Evolutionary conservation across 371 early-diverging fungal species (phyloP), one percentile per base, ranked within the genome.

Genomic region (Batrachochytrium dendrobatidis): DNA sequence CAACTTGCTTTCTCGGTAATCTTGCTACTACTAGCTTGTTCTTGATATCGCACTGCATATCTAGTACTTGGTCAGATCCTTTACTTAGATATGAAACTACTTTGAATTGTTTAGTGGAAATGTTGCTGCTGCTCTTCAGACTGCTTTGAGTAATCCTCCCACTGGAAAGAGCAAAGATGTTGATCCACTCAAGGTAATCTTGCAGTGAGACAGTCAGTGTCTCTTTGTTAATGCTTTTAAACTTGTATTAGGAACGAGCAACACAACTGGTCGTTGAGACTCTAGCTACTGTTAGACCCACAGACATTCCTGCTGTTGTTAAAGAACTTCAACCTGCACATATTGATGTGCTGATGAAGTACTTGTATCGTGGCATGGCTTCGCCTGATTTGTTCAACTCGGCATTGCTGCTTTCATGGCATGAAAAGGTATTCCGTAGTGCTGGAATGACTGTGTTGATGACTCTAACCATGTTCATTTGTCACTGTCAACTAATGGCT

Each of bases 301-400:
- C 77, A 25, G 94, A 94, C 51, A 83, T 90, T 46, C 59, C 81
- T 31, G 59, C 65, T 30, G 65, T 87, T 54, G 73, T 91, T 34
- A 76, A 82, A 66, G 55, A 64, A 3, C 75, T 95, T 52, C 53
- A 68, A 6, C 62, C 67, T 10, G 83, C 82, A 28, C 82, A 89
- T 45, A 74, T 84, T 59, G 94, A 92, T 65, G 73, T 85, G 8
- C 66, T 94, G 68, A 84, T 93, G 79, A 94, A 91, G 72, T 95
- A 91, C 68, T 76, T 95, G 34, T 94, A 93, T 73, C 82, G 88
- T 20, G 93, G 90, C 26, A 79, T 95, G 83, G 89, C 87, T 3
- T 76, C 76, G 26, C 96, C 96, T 1, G 91, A 89, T n/a, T 63
- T 73, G 50, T 91, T 80, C 67, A 91, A 91, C 64, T 83, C 91